Conservation (phyloP, 108 stramenopile genomes). For the Phaeodactylum tricornutum region DNA sequence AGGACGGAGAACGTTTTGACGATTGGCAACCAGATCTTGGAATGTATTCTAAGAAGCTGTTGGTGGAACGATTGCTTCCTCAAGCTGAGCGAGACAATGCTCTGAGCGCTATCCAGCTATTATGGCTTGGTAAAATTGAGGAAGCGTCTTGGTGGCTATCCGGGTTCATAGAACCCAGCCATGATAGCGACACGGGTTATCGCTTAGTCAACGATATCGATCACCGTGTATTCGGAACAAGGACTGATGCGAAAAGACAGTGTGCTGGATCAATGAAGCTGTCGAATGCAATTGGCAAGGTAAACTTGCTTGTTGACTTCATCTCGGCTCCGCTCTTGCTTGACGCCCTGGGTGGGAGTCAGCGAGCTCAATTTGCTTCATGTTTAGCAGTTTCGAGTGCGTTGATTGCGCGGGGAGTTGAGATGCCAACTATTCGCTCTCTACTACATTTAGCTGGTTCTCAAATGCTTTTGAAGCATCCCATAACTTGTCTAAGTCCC, state of each 20-base stretch:
- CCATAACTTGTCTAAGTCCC: too few species aligned
- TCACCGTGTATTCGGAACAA: too few species aligned
- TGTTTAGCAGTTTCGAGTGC: slow-evolving; percentile 40
- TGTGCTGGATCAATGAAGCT: too few species aligned
- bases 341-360: slow-evolving; percentile 38
- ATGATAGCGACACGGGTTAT: not conserved
- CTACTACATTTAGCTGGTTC: too few species aligned
- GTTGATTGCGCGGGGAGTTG: slow-evolving; percentile 46
- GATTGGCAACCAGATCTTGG: slow-evolving; percentile 45
- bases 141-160: slow-evolving; percentile 31
- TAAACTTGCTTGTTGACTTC: slow-evolving; percentile 59
- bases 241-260: too few species aligned
- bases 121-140: slow-evolving; percentile 47
- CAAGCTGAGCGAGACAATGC: not conserved
- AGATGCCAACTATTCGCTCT: too few species aligned
- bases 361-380: slow-evolving; percentile 41
- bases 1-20: slow-evolving; percentile 30
- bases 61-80: slow-evolving; percentile 5
- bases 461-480: too few species aligned
- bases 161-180: slow-evolving; percentile 8
- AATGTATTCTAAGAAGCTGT: not conserved
- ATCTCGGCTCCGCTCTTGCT: slow-evolving; percentile 47
- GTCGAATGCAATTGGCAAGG: slow-evolving; percentile 16
- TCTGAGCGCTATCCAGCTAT: slow-evolving; percentile 32
- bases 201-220: slow-evolving; percentile 5